Percentiles rank a stretch among this genome's conserved stretches.
Evolutionary conservation across 331 rosid genomes (phyloP).

Genomic region (Malus hybrid): DNA sequence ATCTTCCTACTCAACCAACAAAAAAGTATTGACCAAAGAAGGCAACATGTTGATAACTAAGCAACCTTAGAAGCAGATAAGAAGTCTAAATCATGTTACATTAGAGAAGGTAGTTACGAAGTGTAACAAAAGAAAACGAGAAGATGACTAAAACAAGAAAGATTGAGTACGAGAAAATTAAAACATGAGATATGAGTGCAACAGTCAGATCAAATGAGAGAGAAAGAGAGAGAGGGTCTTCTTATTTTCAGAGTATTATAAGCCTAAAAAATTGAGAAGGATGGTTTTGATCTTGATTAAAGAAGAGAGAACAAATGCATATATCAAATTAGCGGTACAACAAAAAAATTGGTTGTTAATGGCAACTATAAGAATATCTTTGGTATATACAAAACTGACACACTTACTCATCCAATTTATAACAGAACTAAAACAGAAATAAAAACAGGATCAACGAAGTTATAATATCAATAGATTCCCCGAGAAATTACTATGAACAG

Average conservation of each 20-base stretch:
- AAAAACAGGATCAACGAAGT: constrained; percentile 28
- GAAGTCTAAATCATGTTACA: constrained; percentile 15
- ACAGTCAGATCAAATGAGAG: neutral
- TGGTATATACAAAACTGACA: neutral
- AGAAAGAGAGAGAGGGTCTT: neutral
- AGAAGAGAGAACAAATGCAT: constrained; percentile 15
- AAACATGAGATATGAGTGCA: constrained; percentile 5
- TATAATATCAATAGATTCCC: constrained; percentile 26
- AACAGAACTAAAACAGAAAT: neutral
- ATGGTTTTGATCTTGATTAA: neutral
- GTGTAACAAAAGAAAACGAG: neutral
- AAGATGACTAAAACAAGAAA: constrained; percentile 13
- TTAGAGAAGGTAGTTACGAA: neutral
- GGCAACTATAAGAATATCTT: constrained; percentile 7
- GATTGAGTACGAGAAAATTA: neutral
- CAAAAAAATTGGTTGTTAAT: neutral
- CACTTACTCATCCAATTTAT: no score
- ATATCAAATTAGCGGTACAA: constrained; percentile 11
- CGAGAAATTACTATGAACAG: constrained; percentile 21
- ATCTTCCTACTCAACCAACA: neutral
- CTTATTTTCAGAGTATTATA: neutral
- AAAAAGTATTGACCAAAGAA: neutral
- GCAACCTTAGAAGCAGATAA: constrained; percentile 12
- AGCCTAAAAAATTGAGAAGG: neutral
- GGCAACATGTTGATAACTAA: constrained; percentile 6